These are phyloP conservation scores for Aphanomyces cochlioides DNA, from an alignment of 352 stramenopile genomes.

Conservation along the genomic window DNA sequence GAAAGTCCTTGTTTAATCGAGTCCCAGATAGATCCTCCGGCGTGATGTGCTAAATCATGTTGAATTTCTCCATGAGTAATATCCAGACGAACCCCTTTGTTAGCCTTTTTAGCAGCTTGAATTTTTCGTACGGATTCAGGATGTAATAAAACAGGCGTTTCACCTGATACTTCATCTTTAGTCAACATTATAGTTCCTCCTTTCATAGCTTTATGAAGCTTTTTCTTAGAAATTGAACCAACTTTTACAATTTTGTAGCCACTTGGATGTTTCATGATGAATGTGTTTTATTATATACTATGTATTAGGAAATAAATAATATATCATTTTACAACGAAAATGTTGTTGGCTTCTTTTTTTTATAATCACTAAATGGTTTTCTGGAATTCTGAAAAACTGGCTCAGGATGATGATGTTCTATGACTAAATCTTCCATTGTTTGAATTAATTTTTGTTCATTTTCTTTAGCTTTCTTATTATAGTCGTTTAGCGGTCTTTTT, in stretches of 20 bases:
- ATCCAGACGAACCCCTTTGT: background rate
- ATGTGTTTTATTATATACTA: background rate
- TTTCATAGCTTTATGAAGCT: background rate
- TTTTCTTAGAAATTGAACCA: background rate
- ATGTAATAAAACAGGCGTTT: background rate
- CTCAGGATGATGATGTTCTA: background rate
- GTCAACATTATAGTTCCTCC: background rate
- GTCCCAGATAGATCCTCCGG: background rate
- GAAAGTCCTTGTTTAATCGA: background rate
- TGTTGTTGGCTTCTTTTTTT: too few species aligned
- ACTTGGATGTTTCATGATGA: background rate
- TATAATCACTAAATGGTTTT: too few species aligned
- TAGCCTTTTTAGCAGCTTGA: background rate
- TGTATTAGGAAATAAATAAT: background rate
- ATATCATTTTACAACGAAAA: background rate
- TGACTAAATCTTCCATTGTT: background rate
- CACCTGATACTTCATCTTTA: background rate
- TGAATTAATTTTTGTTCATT: slow-evolving; percentile 2
- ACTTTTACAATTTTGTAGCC: background rate
- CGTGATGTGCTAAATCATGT: background rate
- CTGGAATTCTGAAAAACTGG: too few species aligned
- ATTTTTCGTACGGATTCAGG: too few species aligned
- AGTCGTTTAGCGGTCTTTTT: background rate
- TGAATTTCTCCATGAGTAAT: background rate
- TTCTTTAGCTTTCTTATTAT: background rate